Evolutionary conservation across 805 yeast genomes (phyloP).

Genomic region (Geotrichum ghanense): DNA sequence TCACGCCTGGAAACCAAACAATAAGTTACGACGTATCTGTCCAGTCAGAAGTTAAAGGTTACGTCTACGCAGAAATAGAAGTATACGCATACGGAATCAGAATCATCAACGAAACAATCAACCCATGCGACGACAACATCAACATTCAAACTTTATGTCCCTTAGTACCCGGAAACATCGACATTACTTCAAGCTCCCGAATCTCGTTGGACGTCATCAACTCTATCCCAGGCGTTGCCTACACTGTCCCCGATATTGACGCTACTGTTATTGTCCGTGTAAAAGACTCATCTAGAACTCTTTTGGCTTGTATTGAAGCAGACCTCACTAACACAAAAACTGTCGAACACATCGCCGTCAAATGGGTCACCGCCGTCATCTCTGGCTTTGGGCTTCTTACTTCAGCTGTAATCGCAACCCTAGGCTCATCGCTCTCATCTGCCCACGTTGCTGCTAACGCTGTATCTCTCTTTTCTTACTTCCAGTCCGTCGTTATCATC

Average conservation of each 20-base stretch:
- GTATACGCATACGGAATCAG: conserved; percentile 82
- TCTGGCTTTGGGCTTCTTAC: conserved; percentile 79
- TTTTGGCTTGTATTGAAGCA: conserved; percentile 66
- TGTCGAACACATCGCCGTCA: conserved; percentile 67
- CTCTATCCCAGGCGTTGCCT: conserved; percentile 75
- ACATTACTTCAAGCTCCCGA: conserved; percentile 60
- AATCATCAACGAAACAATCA: conserved; percentile 44
- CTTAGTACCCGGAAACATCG: conserved; percentile 67
- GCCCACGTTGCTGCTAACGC: conserved; percentile 83
- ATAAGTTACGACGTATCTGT: conserved; percentile 60
- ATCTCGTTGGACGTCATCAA: conserved; percentile 34
- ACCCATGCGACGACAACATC: conserved; percentile 45
- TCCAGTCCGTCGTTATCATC: conserved; percentile 78
- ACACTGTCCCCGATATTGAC: conserved; percentile 76
- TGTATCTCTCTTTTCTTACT: conserved; percentile 70
- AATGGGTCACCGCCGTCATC: conserved; percentile 89
- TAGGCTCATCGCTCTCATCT: conserved; percentile 83
- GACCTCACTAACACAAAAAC: conserved; percentile 68
- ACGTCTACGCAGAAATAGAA: conserved; percentile 55
- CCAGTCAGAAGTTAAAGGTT: conserved; percentile 53
- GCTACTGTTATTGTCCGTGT: conserved; percentile 56
- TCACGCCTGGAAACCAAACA: conserved; percentile 60
- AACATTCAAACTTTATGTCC: conserved; percentile 85
- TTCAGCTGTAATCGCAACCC: conserved; percentile 72
- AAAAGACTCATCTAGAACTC: conserved; percentile 27